Conservation (phyloP, 2,329 filamentous ascomycete species). For the Hypocreales sp. region DNA sequence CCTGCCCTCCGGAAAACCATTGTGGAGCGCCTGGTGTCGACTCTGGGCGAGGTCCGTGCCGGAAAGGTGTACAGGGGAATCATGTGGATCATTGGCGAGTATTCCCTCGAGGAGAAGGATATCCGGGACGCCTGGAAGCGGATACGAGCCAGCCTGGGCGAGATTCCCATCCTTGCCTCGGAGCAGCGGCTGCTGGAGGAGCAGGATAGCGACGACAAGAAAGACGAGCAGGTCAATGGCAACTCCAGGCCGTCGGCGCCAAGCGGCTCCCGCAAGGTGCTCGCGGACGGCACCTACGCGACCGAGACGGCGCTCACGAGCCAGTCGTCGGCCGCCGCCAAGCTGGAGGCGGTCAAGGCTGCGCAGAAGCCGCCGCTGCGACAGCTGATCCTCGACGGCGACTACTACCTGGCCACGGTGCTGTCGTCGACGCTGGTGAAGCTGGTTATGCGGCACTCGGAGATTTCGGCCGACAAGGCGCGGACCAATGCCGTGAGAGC, state of each 20-base stretch:
- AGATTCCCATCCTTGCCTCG: conserved; percentile 91
- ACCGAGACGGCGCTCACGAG: conserved; percentile 94
- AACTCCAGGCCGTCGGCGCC: conserved; percentile 61
- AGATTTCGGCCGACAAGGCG: conserved; percentile 72
- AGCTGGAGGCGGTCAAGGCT: conserved; percentile 89
- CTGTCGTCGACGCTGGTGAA: conserved; percentile 94
- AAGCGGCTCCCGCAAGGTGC: conserved; percentile 75
- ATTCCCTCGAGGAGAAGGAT: conserved; percentile 83
- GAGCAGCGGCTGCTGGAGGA: conserved; percentile 87
- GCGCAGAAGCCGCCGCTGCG: conserved; percentile 91
- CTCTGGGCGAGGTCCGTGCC: conserved; percentile 81
- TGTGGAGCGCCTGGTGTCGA: conserved; percentile 75
- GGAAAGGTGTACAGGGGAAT: conserved; percentile 96
- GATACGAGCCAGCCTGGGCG: conserved; percentile 82
- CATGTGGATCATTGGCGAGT: conserved; percentile 95
- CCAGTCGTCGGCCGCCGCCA: conserved; percentile 76
- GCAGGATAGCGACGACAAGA: conserved; percentile 53
- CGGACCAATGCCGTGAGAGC: conserved; percentile 89
- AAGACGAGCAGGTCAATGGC: conserved; percentile 58
- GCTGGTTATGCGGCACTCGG: conserved; percentile 91
- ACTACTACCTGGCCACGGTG: conserved; percentile 91
- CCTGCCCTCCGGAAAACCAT: conserved; percentile 78
- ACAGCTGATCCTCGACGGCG: conserved; percentile 89
- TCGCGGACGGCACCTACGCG: conserved; percentile 93
- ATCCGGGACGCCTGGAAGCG: conserved; percentile 95